Conservation (phyloP, 2,329 filamentous ascomycete genomes). For the Phaeosphaeriaceae sp. region DNA sequence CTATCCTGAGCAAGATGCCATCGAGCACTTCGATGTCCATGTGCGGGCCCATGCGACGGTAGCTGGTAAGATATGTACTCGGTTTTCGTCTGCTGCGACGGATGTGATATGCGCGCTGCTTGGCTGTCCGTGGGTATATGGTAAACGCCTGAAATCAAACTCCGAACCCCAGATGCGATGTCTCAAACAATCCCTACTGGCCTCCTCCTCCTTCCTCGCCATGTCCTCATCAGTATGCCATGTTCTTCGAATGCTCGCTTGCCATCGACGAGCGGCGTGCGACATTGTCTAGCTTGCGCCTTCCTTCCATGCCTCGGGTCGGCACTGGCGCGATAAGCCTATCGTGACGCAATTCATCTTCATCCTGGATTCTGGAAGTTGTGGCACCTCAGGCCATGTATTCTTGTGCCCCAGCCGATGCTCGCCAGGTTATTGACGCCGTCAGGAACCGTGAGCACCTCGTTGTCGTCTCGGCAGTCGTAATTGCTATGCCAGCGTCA, state of each 20-base stretch:
- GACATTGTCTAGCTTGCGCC: neutral
- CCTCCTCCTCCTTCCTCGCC: too few species aligned
- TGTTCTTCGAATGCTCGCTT: neutral
- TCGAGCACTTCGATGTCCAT: constrained; percentile 1
- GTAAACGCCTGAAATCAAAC: neutral
- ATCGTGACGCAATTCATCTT: neutral
- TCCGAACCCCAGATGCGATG: neutral
- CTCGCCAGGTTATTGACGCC: constrained; percentile 43
- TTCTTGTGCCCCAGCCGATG: constrained; percentile 35
- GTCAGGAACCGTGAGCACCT: constrained; percentile 32
- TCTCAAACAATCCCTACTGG: neutral
- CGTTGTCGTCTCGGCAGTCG: constrained; percentile 30
- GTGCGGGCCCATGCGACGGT: neutral
- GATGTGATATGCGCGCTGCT: neutral
- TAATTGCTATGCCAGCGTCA: constrained; percentile 36
- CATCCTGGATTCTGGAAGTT: constrained; percentile 15
- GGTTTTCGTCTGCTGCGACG: neutral
- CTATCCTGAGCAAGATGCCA: neutral
- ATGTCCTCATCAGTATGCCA: neutral
- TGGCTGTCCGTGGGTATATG: neutral
- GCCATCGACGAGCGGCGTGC: neutral
- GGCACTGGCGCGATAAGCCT: neutral
- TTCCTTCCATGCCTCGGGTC: neutral
- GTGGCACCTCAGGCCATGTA: constrained; percentile 36
- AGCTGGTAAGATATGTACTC: neutral